A percentile compares a stretch with the other conserved stretches of the same genome.
Conservation (phyloP, 2,329 filamentous ascomycete species). For the Trichothecium sympodiale region DNA sequence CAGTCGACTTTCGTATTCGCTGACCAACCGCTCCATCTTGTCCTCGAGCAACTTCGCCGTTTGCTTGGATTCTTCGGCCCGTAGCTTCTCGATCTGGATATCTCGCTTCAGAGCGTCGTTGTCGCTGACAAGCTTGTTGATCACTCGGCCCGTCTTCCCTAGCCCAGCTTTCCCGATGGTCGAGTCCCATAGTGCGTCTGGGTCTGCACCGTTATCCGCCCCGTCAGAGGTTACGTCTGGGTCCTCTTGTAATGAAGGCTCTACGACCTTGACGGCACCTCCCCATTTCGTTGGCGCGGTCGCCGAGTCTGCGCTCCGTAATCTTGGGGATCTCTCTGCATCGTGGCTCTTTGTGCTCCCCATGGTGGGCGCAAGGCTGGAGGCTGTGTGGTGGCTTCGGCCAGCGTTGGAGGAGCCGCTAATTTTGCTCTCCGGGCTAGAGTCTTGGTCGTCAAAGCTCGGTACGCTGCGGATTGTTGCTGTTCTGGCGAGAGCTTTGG, state of each 20-base stretch:
- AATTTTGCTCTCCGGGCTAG: slow-evolving; percentile 32
- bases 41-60: slow-evolving; percentile 56
- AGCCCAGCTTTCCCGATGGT: slow-evolving; percentile 59
- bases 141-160: slow-evolving; percentile 67
- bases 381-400: slow-evolving; percentile 39
- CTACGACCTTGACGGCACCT: slow-evolving; percentile 17
- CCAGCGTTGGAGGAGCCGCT: slow-evolving; percentile 46
- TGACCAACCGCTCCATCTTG: slow-evolving; percentile 57
- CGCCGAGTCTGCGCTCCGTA: slow-evolving; percentile 19
- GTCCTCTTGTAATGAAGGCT: slow-evolving; percentile 15
- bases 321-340: slow-evolving; percentile 19
- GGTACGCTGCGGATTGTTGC: slow-evolving; percentile 45
- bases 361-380: slow-evolving; percentile 23
- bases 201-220: slow-evolving; percentile 14
- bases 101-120: slow-evolving; percentile 70
- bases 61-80: slow-evolving; percentile 60
- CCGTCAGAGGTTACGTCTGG: slow-evolving; percentile 17
- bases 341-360: slow-evolving; percentile 17
- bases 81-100: slow-evolving; percentile 52
- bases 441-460: slow-evolving; percentile 40
- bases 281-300: slow-evolving; percentile 20
- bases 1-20: slow-evolving; percentile 58
- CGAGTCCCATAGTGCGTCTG: slow-evolving; percentile 45
- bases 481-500: slow-evolving; percentile 21
- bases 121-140: slow-evolving; percentile 71